A percentile compares a stretch with the other conserved stretches of the same genome.
Conservation (phyloP, 495 filamentous ascomycete genomes). For the Penicillium cosmopolitanum region DNA sequence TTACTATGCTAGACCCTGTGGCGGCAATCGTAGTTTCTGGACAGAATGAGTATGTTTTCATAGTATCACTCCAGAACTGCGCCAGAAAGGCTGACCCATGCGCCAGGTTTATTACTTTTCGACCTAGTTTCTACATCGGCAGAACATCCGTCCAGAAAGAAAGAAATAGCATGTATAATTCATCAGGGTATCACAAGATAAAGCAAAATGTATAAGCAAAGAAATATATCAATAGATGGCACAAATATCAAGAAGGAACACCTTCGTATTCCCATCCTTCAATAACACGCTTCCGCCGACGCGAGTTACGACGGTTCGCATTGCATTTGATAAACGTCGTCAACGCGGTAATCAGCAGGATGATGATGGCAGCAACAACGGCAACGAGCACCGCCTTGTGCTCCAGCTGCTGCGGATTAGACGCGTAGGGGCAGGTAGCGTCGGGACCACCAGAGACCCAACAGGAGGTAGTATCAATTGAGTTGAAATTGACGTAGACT, state of each 20-base stretch:
- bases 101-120: not conserved
- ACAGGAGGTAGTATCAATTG: constrained; percentile 55
- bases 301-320: constrained; percentile 56
- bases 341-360: constrained; percentile 59
- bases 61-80: no score
- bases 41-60: no score
- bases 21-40: no score
- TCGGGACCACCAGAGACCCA: constrained; percentile 60
- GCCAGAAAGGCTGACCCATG: no score
- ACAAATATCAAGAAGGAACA: constrained; percentile 51
- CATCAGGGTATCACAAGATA: constrained; percentile 7
- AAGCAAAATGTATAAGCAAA: not conserved
- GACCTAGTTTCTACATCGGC: not conserved
- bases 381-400: constrained; percentile 59
- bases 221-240: not conserved
- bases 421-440: constrained; percentile 57
- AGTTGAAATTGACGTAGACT: constrained; percentile 64
- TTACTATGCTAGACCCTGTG: no score
- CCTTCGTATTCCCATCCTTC: constrained; percentile 71
- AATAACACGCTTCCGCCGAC: constrained; percentile 52
- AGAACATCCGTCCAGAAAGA: not conserved
- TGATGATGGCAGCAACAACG: constrained; percentile 60
- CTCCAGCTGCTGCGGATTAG: constrained; percentile 40
- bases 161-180: not conserved
- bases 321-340: constrained; percentile 68